phyloP scores from a whole-genome alignment of 371 early-diverging fungal species.

The Mucor piriformis region DNA sequence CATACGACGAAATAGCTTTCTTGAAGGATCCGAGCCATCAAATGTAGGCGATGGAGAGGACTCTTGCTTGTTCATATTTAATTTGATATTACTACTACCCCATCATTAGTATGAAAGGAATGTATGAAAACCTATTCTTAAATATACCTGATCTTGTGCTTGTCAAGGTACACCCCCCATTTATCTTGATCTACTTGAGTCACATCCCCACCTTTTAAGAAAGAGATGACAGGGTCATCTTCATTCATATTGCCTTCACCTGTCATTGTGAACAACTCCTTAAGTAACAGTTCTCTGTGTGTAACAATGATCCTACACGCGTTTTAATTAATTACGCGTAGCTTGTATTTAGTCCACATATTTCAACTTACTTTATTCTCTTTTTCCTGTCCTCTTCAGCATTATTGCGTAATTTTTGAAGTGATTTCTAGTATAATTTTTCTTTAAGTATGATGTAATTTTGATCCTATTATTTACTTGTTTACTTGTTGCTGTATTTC shows the following conservation, averaged over 20 bases:
- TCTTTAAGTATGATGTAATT: neutral
- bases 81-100: constrained; percentile 3
- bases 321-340: neutral
- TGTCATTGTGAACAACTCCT: constrained; percentile 44
- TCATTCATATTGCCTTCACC: constrained; percentile 18
- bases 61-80: constrained; percentile 11
- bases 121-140: neutral
- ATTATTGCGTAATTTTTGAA: constrained; percentile 34
- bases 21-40: neutral
- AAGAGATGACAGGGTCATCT: constrained; percentile 23
- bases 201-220: constrained; percentile 38
- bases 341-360: too few species aligned
- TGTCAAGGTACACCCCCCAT: constrained; percentile 38
- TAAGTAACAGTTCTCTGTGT: constrained; percentile 36
- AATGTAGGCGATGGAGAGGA: constrained; percentile 2
- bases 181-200: constrained; percentile 37
- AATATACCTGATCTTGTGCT: constrained; percentile 34
- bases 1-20: constrained; percentile 29
- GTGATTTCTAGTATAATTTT: constrained; percentile 8
- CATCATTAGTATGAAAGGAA: neutral
- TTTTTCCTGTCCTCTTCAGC: constrained; percentile 37
- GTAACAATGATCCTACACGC: constrained; percentile 26
- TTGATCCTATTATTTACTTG: neutral
- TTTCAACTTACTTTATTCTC: constrained; percentile 36
- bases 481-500: constrained; percentile 1